phyloP scores from a whole-genome alignment of 2,329 filamentous ascomycete genomes.

The Apiospora saccharicola region DNA sequence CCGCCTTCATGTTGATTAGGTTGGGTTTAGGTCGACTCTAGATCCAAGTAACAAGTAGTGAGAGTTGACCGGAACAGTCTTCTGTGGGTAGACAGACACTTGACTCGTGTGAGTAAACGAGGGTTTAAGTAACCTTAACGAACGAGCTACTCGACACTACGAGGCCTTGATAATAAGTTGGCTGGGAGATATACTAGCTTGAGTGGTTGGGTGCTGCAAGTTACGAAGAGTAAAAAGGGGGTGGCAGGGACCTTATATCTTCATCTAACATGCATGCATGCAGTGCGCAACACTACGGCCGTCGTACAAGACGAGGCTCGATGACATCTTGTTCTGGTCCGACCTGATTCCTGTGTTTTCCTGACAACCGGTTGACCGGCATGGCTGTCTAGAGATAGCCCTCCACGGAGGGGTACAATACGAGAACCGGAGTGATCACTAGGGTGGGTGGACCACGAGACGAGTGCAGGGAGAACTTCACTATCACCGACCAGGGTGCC shows the following conservation, averaged over 20 bases:
- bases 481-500: conserved; percentile 5
- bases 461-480: background rate
- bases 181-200: conserved; percentile 18
- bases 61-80: conserved; percentile 22
- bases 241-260: conserved; percentile 35
- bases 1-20: conserved; percentile 39
- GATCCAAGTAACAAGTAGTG: background rate
- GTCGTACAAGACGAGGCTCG: conserved; percentile 30
- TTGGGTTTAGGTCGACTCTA: conserved; percentile 3
- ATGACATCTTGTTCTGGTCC: conserved; percentile 33
- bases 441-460: background rate
- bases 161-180: conserved; percentile 24
- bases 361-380: conserved; percentile 26
- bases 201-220: conserved; percentile 30
- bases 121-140: conserved; percentile 42
- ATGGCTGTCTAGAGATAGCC: conserved; percentile 24
- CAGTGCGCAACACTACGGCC: conserved; percentile 21
- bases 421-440: conserved; percentile 29
- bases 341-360: conserved; percentile 27
- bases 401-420: conserved; percentile 29
- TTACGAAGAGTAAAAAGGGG: conserved; percentile 28
- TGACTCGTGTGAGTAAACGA: conserved; percentile 27
- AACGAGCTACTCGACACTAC: conserved; percentile 38
- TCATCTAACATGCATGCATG: conserved; percentile 31
- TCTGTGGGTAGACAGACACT: conserved; percentile 25